These are phyloP conservation scores for Arctium lappa DNA, from an alignment of 129 eudicot species.

Conservation along the genomic window DNA sequence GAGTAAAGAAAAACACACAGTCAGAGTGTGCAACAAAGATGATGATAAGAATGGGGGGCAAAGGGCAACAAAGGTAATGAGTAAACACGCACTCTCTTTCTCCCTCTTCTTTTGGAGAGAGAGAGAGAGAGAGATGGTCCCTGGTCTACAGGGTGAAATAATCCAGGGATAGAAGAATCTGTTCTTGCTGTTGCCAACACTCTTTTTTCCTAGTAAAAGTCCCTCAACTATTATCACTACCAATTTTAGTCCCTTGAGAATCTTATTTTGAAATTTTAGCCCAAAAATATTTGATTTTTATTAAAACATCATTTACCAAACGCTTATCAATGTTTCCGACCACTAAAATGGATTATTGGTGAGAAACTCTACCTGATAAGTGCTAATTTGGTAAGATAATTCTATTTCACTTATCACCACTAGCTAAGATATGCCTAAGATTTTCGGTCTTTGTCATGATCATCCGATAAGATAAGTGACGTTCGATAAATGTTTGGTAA, in stretches of 20 bases:
- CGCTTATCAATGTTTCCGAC: too few species aligned
- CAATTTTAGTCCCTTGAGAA: slow-evolving; percentile 9
- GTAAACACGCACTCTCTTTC: slow-evolving; percentile 27
- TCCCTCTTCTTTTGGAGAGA: neutral
- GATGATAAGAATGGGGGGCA: slow-evolving; percentile 23
- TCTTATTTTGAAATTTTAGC: neutral
- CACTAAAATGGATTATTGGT: neutral
- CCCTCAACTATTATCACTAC: neutral
- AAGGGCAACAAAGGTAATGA: slow-evolving; percentile 28
- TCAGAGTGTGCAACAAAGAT: slow-evolving; percentile 16
- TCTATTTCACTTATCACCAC: neutral
- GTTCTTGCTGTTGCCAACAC: slow-evolving; percentile 33
- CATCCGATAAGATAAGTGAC: too few species aligned
- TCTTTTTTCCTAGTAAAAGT: neutral
- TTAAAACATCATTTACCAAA: too few species aligned
- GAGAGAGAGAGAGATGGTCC: slow-evolving; percentile 26
- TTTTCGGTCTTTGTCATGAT: neutral
- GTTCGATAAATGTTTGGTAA: neutral
- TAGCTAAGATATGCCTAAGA: neutral
- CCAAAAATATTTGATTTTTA: neutral
- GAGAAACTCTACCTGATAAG: neutral
- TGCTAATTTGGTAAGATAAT: neutral
- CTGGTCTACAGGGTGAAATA: slow-evolving; percentile 43
- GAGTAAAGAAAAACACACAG: neutral
- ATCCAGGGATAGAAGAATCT: slow-evolving; percentile 34